A percentile compares a stretch with the other conserved stretches of the same genome.
Evolutionary conservation across 1,284 basidiomycete species (phyloP).

Genomic region (Coriolopsis trogii): DNA sequence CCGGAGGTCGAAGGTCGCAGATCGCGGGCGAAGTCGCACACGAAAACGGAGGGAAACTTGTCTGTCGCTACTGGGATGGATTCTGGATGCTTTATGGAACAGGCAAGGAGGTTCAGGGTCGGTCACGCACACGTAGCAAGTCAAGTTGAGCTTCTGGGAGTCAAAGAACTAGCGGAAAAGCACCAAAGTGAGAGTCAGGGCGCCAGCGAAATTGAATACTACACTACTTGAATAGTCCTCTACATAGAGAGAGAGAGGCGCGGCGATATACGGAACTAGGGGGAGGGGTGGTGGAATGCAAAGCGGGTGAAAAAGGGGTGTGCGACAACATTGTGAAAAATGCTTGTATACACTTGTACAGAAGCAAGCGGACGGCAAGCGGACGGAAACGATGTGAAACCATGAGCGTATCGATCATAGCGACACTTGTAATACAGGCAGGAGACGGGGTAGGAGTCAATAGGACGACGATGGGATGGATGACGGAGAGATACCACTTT

Average conservation of each 20-base stretch:
- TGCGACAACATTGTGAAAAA: conserved; percentile 10
- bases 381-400: too few species aligned
- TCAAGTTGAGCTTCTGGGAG: too few species aligned
- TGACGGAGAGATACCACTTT: conserved; percentile 16
- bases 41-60: too few species aligned
- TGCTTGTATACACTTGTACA: conserved; percentile 9
- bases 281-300: conserved; percentile 11
- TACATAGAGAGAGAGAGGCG: conserved; percentile 16
- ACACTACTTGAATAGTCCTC: conserved; percentile 32
- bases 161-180: too few species aligned
- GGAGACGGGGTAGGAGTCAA: neutral
- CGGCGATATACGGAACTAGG: neutral
- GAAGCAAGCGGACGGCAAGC: too few species aligned
- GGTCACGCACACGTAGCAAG: neutral
- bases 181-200: conserved; percentile 8
- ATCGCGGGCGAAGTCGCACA: too few species aligned
- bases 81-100: conserved; percentile 2
- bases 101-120: neutral
- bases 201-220: conserved; percentile 26
- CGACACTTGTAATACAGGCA: conserved; percentile 20
- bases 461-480: too few species aligned
- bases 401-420: conserved; percentile 3
- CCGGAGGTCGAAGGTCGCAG: too few species aligned
- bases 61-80: too few species aligned
- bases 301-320: conserved; percentile 7